Conservation (phyloP, 192 early-diverging fungal genomes). For the Coemansia sp. region DNA sequence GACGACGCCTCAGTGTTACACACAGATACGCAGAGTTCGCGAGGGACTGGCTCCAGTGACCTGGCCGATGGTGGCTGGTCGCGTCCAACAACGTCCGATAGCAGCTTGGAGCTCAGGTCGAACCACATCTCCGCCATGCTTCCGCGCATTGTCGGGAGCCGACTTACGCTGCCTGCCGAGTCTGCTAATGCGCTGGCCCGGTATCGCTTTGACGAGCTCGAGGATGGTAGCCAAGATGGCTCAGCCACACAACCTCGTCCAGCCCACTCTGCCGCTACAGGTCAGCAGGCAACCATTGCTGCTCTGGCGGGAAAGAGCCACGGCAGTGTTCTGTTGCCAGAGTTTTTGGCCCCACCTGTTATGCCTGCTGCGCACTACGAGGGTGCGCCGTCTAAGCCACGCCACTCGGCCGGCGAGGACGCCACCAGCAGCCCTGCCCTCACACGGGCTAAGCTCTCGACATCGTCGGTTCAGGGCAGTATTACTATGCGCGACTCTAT, state of each 20-base stretch:
- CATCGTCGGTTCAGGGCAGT: neutral
- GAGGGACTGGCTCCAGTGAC: neutral
- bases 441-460: constrained; percentile 1
- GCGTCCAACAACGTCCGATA: constrained; percentile 37
- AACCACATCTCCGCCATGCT: constrained; percentile 48
- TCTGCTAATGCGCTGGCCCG: constrained; percentile 36
- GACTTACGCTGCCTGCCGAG: constrained; percentile 42
- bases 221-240: constrained; percentile 12
- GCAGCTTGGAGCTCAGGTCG: constrained; percentile 28
- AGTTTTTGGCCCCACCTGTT: constrained; percentile 7
- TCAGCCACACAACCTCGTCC: neutral
- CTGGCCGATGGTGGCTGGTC: constrained; percentile 28
- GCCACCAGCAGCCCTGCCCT: neutral
- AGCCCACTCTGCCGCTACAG: neutral
- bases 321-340: neutral
- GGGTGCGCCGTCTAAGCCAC: neutral
- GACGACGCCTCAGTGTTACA: neutral
- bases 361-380: constrained; percentile 24
- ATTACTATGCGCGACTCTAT: constrained; percentile 36
- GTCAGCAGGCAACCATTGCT: constrained; percentile 10
- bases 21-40: neutral
- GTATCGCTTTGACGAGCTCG: constrained; percentile 48
- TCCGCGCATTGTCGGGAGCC: constrained; percentile 46
- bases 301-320: neutral
- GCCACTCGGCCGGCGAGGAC: constrained; percentile 6